Evolutionary conservation across 345 rosid genomes (phyloP).

Genomic region (Gossypium rotundifolium): DNA sequence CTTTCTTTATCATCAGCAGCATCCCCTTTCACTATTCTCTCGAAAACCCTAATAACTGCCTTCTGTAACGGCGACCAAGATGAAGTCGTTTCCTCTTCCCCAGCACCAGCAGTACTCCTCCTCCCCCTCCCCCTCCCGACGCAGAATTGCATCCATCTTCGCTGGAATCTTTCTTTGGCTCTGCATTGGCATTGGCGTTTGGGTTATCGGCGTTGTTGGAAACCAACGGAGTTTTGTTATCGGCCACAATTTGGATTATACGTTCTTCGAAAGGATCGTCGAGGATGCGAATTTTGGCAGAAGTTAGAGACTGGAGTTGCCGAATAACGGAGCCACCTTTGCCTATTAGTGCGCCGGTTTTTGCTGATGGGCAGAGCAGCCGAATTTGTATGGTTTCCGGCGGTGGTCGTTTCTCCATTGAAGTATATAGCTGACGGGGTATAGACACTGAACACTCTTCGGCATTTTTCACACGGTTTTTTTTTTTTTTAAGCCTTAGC

Average conservation of each 20-base stretch:
- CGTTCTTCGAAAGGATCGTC: constrained; percentile 42
- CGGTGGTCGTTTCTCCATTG: constrained; percentile 24
- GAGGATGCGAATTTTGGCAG: constrained; percentile 38
- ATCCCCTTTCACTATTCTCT: constrained; percentile 51
- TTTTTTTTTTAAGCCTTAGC: too few species aligned
- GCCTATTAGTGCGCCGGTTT: constrained; percentile 37
- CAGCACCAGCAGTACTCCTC: not conserved
- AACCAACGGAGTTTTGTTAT: not conserved
- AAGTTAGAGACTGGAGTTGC: constrained; percentile 34
- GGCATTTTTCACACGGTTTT: not conserved
- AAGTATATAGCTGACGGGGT: not conserved
- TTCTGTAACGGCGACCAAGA: constrained; percentile 39
- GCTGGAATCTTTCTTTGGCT: constrained; percentile 19
- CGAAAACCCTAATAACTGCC: constrained; percentile 57
- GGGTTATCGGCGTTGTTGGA: constrained; percentile 11
- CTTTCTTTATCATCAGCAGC: constrained; percentile 30
- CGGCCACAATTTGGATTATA: constrained; percentile 30
- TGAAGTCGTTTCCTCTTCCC: constrained; percentile 3
- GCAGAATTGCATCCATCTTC: constrained; percentile 6
- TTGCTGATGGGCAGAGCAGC: constrained; percentile 29
- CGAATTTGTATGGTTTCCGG: constrained; percentile 27
- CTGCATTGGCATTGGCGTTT: constrained; percentile 6
- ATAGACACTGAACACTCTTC: not conserved
- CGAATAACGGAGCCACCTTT: constrained; percentile 40
- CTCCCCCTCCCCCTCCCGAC: not conserved